Percentiles rank a stretch among this genome's conserved stretches.
phyloP scores from a whole-genome alignment of 2,329 filamentous ascomycete species.

The Delphinella strobiligena region DNA sequence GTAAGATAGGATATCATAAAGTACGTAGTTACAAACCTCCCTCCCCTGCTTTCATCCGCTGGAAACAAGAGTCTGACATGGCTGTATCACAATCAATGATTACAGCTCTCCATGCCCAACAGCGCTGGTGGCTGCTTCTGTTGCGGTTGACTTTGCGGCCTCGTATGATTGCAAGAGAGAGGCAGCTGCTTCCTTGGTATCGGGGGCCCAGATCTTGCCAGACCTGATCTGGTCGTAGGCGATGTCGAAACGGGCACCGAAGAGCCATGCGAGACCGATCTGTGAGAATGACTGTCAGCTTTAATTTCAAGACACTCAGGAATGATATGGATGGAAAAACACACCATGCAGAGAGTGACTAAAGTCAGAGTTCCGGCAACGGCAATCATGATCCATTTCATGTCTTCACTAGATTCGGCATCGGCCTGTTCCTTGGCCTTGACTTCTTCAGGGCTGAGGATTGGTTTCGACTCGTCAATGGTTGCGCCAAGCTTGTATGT shows the following conservation, averaged over 20 bases:
- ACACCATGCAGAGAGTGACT: conserved; percentile 70
- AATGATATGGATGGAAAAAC: conserved; percentile 19
- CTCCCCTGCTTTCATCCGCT: no score
- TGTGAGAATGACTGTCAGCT: conserved; percentile 25
- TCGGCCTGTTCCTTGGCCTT: conserved; percentile 41
- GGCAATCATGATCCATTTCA: conserved; percentile 51
- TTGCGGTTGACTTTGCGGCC: conserved; percentile 4
- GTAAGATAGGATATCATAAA: no score
- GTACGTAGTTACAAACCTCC: no score
- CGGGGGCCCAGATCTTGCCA: conserved; percentile 33
- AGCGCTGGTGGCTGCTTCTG: conserved; percentile 9
- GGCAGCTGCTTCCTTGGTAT: conserved; percentile 11
- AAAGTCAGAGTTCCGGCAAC: conserved; percentile 58
- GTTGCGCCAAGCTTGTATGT: conserved; percentile 18
- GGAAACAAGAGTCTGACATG: no score
- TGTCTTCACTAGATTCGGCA: conserved; percentile 41
- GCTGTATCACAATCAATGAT: no score
- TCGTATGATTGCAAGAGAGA: conserved; percentile 1
- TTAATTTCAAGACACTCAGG: neutral
- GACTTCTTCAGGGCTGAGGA: conserved; percentile 41
- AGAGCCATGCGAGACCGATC: conserved; percentile 65
- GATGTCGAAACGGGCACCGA: conserved; percentile 74
- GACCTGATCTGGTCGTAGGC: conserved; percentile 44
- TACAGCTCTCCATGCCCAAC: conserved; percentile 17
- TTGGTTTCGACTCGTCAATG: conserved; percentile 18